Percentiles rank a stretch among this genome's conserved stretches.
phyloP scores from a whole-genome alignment of 345 rosid genomes.

The Dovyalis caffra region DNA sequence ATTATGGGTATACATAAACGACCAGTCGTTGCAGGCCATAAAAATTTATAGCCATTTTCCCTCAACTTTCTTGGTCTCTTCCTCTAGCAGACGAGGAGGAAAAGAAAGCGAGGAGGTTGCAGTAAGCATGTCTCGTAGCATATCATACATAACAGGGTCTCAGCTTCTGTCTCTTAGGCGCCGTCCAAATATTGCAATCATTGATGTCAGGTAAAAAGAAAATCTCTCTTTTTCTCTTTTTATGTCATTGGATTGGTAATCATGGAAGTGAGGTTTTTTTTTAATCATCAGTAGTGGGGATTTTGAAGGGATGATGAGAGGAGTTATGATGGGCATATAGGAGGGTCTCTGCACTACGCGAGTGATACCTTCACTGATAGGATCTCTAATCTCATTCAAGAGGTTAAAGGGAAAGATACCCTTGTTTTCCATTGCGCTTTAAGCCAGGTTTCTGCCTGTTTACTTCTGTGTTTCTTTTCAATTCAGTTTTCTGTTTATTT shows the following conservation, averaged over 20 bases:
- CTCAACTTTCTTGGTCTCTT: too few species aligned
- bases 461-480: background rate
- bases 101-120: background rate
- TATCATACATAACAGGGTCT: conserved; percentile 74
- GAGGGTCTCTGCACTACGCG: conserved; percentile 82
- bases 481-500: background rate
- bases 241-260: background rate
- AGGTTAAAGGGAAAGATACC: conserved; percentile 84
- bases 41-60: too few species aligned
- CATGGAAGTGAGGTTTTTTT: background rate
- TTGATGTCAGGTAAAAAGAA: conserved; percentile 73
- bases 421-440: conserved; percentile 95
- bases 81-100: background rate
- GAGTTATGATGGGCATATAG: conserved; percentile 91
- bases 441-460: conserved; percentile 63
- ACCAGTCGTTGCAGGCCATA: too few species aligned
- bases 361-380: conserved; percentile 63
- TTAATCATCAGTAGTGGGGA: background rate
- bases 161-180: conserved; percentile 68
- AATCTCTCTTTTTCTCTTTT: background rate
- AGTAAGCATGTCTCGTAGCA: conserved; percentile 58
- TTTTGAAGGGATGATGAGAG: conserved; percentile 79
- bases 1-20: too few species aligned
- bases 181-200: conserved; percentile 70
- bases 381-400: conserved; percentile 72